A percentile compares a stretch with the other conserved stretches of the same genome.
These are phyloP conservation scores for Rosa multiflora DNA, from an alignment of 306 rosid species.

Conservation along the genomic window DNA sequence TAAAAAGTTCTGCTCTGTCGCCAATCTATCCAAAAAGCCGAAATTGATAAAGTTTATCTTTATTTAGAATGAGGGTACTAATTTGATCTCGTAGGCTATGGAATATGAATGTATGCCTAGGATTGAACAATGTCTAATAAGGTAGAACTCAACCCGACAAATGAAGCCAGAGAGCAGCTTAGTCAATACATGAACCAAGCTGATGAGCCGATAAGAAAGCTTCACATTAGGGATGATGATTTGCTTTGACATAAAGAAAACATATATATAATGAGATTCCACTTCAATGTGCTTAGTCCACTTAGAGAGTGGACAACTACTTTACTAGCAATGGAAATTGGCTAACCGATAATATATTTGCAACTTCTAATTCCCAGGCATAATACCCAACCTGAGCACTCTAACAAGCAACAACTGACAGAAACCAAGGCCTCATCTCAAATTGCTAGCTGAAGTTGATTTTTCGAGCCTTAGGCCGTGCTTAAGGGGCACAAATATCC, in stretches of 20 bases:
- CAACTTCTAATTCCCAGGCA: not conserved
- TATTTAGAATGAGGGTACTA: not conserved
- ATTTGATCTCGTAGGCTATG: not conserved
- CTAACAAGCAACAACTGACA: not conserved
- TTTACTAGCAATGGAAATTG: not conserved
- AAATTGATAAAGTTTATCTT: not conserved
- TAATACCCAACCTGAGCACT: not conserved
- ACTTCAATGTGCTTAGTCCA: not conserved
- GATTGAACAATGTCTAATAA: not conserved
- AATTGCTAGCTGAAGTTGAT: not conserved
- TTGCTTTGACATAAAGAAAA: not conserved
- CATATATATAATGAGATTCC: not conserved
- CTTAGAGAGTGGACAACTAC: not conserved
- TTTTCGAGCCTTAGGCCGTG: not conserved
- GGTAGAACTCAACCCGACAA: not conserved
- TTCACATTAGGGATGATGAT: not conserved
- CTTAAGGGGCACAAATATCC: not conserved
- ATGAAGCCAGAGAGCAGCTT: not conserved
- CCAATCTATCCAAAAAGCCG: not conserved
- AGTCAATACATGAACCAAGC: slow-evolving; percentile 1
- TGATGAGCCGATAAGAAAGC: not conserved
- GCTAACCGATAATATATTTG: not conserved
- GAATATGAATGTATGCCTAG: not conserved
- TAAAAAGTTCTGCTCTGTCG: not conserved
- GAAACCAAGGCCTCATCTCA: not conserved